Conservation (phyloP, 2,329 filamentous ascomycete species). For the Colletotrichum gloeosporioides region DNA sequence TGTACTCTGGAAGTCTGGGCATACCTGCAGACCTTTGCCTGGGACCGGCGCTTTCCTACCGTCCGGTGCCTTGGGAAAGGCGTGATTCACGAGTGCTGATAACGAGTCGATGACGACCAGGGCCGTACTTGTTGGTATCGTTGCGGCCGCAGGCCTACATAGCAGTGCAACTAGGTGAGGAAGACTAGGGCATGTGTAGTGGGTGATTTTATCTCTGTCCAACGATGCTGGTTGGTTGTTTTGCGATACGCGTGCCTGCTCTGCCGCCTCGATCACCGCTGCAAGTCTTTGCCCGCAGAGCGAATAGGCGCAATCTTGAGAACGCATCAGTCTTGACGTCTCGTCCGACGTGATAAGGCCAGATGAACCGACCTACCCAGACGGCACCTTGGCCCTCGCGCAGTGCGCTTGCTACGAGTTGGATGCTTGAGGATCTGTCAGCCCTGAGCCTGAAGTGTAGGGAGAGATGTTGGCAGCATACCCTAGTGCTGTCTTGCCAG, state of each 20-base stretch:
- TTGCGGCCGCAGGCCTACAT: constrained; percentile 65
- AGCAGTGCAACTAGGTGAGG: constrained; percentile 79
- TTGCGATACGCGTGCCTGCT: not conserved
- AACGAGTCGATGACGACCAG: constrained; percentile 81
- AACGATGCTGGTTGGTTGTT: constrained; percentile 2
- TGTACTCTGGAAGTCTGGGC: constrained; percentile 2
- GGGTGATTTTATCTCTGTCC: constrained; percentile 38
- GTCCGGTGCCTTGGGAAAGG: constrained; percentile 70
- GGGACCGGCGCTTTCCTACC: constrained; percentile 40
- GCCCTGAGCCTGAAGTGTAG: constrained; percentile 9
- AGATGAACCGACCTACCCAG: constrained; percentile 76
- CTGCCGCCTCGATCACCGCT: constrained; percentile 27
- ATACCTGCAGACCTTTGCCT: constrained; percentile 39
- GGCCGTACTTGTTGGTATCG: constrained; percentile 67
- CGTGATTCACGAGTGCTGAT: constrained; percentile 76
- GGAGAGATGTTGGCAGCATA: constrained; percentile 46
- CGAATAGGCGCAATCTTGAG: constrained; percentile 45
- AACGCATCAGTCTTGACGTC: not conserved
- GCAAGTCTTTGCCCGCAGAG: constrained; percentile 41
- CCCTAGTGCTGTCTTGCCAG: constrained; percentile 85
- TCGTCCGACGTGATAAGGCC: not conserved
- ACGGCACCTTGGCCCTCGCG: constrained; percentile 67
- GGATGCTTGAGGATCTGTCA: constrained; percentile 59
- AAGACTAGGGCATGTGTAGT: constrained; percentile 64
- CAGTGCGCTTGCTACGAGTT: constrained; percentile 70